These are phyloP conservation scores for Isatis lusitanica DNA, from an alignment of 441 rosid genomes.

Conservation along the genomic window DNA sequence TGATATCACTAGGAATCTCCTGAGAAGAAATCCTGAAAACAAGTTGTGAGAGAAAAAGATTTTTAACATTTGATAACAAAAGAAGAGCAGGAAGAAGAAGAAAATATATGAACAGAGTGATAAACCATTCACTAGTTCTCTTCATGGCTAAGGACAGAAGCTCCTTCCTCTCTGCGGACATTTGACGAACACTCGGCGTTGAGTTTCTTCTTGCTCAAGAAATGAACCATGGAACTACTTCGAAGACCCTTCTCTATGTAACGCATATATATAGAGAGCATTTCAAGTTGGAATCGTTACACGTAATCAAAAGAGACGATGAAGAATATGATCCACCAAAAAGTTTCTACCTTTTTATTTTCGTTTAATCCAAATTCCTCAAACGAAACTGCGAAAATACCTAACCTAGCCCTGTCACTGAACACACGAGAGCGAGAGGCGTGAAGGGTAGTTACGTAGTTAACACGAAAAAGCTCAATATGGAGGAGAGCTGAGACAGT, in stretches of 20 bases:
- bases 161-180: constrained; percentile 66
- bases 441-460: constrained; percentile 19
- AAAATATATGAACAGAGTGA: neutral
- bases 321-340: constrained; percentile 23
- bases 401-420: constrained; percentile 11
- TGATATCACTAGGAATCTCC: constrained; percentile 78
- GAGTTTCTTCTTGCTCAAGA: constrained; percentile 33
- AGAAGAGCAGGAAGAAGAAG: neutral
- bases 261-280: neutral
- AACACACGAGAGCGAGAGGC: neutral
- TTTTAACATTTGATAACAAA: neutral
- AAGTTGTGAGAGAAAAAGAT: neutral
- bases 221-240: constrained; percentile 19
- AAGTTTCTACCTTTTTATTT: constrained; percentile 2
- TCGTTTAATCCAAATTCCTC: neutral
- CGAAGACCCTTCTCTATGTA: neutral
- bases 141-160: constrained; percentile 81
- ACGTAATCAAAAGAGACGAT: constrained; percentile 12
- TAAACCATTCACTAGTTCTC: constrained; percentile 91
- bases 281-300: constrained; percentile 1
- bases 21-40: constrained; percentile 83
- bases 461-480: neutral
- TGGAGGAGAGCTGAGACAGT: neutral
- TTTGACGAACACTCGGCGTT: constrained; percentile 43
- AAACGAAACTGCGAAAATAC: neutral